A percentile compares a stretch with the other conserved stretches of the same genome.
phyloP scores from a whole-genome alignment of 345 rosid species.

The Erodium maritimum region DNA sequence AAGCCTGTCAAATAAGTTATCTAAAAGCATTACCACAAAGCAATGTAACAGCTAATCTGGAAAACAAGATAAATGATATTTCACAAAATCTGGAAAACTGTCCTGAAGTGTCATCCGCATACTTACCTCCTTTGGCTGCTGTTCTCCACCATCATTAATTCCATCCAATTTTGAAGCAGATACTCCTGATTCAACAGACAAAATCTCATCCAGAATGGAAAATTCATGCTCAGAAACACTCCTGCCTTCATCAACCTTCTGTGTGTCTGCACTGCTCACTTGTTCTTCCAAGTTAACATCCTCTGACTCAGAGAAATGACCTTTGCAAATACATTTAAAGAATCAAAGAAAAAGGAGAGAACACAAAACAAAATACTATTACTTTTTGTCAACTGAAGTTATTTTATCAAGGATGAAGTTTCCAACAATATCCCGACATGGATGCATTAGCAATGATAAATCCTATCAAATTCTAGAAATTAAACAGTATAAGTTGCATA shows the following conservation, averaged over 20 bases:
- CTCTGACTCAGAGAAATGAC: constrained; percentile 35
- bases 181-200: constrained; percentile 42
- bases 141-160: constrained; percentile 19
- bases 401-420: not conserved
- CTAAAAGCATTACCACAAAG: not conserved
- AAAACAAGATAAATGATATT: constrained; percentile 1
- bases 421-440: not conserved
- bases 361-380: not conserved
- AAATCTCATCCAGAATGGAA: constrained; percentile 68
- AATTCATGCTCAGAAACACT: constrained; percentile 23
- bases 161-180: constrained; percentile 23
- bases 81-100: not conserved
- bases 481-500: too few relatives aligned
- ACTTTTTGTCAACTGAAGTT: not conserved
- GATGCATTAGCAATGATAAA: not conserved
- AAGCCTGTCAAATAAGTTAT: constrained; percentile 33
- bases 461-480: too few relatives aligned
- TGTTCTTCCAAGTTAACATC: constrained; percentile 31
- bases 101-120: constrained; percentile 8
- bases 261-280: constrained; percentile 22
- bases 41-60: constrained; percentile 3
- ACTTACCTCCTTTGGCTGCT: constrained; percentile 47
- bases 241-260: constrained; percentile 16
- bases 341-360: constrained; percentile 2
- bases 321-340: constrained; percentile 17